Base-by-base conservation (phyloP, 495 filamentous ascomycete genomes). In the Geoglossum glabrum region DNA sequence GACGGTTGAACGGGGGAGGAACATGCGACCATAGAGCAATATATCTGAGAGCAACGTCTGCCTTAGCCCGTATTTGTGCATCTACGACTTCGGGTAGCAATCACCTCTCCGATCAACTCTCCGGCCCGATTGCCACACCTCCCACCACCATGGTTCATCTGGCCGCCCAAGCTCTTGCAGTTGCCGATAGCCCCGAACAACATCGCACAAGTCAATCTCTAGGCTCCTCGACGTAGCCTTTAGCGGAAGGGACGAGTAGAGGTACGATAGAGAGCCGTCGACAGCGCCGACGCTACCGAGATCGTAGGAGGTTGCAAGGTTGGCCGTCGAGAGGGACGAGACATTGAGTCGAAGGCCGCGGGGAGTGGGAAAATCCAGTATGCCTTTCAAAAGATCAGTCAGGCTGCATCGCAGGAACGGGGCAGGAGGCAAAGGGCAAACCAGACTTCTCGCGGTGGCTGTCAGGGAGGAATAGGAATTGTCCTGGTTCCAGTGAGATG, bases 391-490 rank as follows among this genome's bases (percentile, higher is more conserved):
- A 49, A 30, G n/a, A 59, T 31, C 38, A 33, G 31, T n/a, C n/a
- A 56, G 36, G 2, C 17, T 25, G 36, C 47, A 56, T 30, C n/a
- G 2, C 38, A 7, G 1, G 5, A 17, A 31, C 17, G 57, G 10
- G 47, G 55, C 26, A 54, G n/a, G 23, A 49, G 43, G 51, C 19
- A 26, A 54, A 46, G 56, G 38, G 25, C 62, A 69, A 50, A 45
- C 17, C 23, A 19, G 71, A 85, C 89, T 86, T 74, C 85, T 77
- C 36, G 88, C 82, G 15, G 93, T 95, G 46, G 83, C 83, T 47
- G 86, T 96, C 59, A 98, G 77, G 38, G 83, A 79, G 58, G 84
- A 82, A 71, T 98, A 98, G 15, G 82, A 87, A 70, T 95, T 97
- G 72, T 98, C 89, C 60, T 80, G 76, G 66, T 90, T 86, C 92